Conservation (phyloP, 2,329 filamentous ascomycete species). For the Ceratocystiopsis brevicomis region DNA sequence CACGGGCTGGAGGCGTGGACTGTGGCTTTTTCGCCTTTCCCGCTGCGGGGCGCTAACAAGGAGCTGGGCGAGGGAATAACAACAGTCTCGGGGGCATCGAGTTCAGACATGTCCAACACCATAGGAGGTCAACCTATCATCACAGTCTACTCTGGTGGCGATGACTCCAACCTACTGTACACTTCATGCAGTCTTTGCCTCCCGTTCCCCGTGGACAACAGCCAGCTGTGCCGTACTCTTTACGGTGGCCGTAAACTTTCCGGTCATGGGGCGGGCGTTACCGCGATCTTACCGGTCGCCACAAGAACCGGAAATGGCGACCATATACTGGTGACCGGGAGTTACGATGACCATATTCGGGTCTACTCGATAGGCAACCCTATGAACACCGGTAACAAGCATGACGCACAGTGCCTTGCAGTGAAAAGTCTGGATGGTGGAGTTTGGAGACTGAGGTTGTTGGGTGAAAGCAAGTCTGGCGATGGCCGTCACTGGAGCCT, state of each 20-base stretch:
- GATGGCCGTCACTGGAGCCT: conserved; percentile 12
- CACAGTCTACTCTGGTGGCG: conserved; percentile 50
- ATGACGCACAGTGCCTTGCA: conserved; percentile 33
- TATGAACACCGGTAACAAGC: conserved; percentile 20
- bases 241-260: conserved; percentile 11
- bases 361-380: conserved; percentile 35
- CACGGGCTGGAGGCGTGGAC: conserved; percentile 58
- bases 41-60: not conserved
- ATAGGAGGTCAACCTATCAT: conserved; percentile 7
- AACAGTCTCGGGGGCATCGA: too few species aligned
- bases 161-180: conserved; percentile 47
- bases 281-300: conserved; percentile 58
- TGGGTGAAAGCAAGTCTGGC: conserved; percentile 17
- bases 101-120: too few species aligned
- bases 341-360: conserved; percentile 73
- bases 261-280: conserved; percentile 63
- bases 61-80: not conserved
- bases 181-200: conserved; percentile 11
- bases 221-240: conserved; percentile 3
- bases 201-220: not conserved
- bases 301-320: conserved; percentile 21
- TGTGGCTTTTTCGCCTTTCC: conserved; percentile 34
- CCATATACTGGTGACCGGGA: conserved; percentile 59
- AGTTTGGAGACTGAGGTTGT: conserved; percentile 67
- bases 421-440: conserved; percentile 55